Base-by-base conservation (phyloP, 2,329 filamentous ascomycete species). In the Exutisphaerella laricina region DNA sequence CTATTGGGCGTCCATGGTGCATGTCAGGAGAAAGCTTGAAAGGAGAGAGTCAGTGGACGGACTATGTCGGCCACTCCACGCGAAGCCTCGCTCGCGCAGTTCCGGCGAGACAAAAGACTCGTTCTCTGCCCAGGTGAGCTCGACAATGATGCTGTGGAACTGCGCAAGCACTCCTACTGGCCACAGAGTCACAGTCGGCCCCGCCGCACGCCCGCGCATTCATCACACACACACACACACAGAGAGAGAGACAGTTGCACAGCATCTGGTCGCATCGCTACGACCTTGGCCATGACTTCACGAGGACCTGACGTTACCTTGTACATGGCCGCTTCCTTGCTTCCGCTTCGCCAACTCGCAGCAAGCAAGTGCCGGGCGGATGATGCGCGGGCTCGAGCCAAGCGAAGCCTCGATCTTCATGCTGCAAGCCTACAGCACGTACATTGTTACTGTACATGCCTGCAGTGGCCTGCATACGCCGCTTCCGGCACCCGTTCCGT, bases 211-310 rank as follows among this genome's bases (percentile, higher is more conserved):
- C 7, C 33, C n/a, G 33, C 33, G 33, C 33, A 7, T 35, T 20
- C 39, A 41, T 25, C 41, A 33, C 33, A 29, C 18, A 31, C 41
- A 43, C 52, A n/a, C n/a, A n/a, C n/a, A n/a, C n/a, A n/a, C n/a
- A n/a, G n/a, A n/a, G n/a, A n/a, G n/a, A n/a, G n/a, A n/a, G 49
- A 52, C 47, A 12, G 53, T 57, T 46, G 45, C 45, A 57, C 54
- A 43, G 47, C 45, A 30, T 22, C 41, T 41, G 39, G 43, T 43
- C 49, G 44, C 45, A 38, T 48, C 38, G 41, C 35, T 23, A 38
- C 43, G 49, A 43, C 51, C 49, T 17, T 39, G 17, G 39, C 46
- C 22, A 30, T 35, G n/a, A 30, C 25, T 41, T 30, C 10, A 31
- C 33, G 5, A 14, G 25, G 30, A 14, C 28, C 37, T 37, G 17